Evolutionary conservation across 495 filamentous ascomycete species (phyloP).

Genomic region (Pseudevernia furfuracea): DNA sequence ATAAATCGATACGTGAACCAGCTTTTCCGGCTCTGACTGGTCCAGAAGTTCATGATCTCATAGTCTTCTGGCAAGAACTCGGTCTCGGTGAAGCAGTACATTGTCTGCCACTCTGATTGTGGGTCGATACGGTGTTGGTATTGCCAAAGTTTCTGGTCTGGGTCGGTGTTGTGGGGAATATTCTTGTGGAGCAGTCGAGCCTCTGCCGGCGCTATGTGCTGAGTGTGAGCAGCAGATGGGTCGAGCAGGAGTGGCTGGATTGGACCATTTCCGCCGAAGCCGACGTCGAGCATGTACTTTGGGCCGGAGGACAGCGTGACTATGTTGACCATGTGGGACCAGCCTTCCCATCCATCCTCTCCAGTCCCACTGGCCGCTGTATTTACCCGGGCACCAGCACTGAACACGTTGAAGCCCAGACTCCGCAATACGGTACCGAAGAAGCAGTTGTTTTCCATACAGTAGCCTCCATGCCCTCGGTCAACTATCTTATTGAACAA

Average conservation of each 20-base stretch:
- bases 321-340: slow-evolving; percentile 66
- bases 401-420: slow-evolving; percentile 53
- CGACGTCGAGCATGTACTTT: slow-evolving; percentile 61
- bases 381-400: slow-evolving; percentile 36
- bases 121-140: slow-evolving; percentile 48
- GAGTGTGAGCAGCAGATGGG: slow-evolving; percentile 23
- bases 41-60: slow-evolving; percentile 56
- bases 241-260: slow-evolving; percentile 46
- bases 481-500: slow-evolving; percentile 60
- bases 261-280: slow-evolving; percentile 59
- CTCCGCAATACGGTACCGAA: slow-evolving; percentile 56
- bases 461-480: slow-evolving; percentile 62
- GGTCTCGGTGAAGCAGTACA: slow-evolving; percentile 52
- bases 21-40: slow-evolving; percentile 37
- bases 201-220: slow-evolving; percentile 42
- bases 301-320: slow-evolving; percentile 43
- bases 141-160: slow-evolving; percentile 49
- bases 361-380: slow-evolving; percentile 27
- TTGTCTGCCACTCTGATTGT: slow-evolving; percentile 44
- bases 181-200: slow-evolving; percentile 41
- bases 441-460: slow-evolving; percentile 66
- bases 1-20: slow-evolving; percentile 46
- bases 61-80: slow-evolving; percentile 59
- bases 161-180: slow-evolving; percentile 40
- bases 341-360: slow-evolving; percentile 31